phyloP scores from a whole-genome alignment of 306 rosid species.

The Fagus crenata region DNA sequence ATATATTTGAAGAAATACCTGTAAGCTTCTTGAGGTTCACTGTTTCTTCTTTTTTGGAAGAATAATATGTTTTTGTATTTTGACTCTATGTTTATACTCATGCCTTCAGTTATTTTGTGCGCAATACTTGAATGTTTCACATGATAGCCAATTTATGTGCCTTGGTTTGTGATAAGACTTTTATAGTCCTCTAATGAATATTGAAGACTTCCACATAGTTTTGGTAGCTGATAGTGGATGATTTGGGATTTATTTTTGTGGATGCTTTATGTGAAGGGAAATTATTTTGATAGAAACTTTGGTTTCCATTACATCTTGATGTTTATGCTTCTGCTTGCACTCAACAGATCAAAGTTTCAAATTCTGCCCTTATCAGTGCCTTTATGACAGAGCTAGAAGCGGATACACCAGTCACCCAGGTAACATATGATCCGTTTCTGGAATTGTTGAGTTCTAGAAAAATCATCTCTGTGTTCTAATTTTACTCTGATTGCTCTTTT shows the following conservation, averaged over 20 bases:
- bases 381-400: constrained; percentile 94
- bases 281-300: constrained; percentile 3
- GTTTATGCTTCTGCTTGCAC: constrained; percentile 13
- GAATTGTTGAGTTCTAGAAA: constrained; percentile 19
- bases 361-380: constrained; percentile 95
- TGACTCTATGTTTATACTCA: neutral
- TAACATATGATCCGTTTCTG: constrained; percentile 30
- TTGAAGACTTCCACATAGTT: neutral
- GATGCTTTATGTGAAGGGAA: constrained; percentile 6
- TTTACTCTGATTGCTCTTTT: constrained; percentile 23
- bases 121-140: neutral
- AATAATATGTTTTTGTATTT: neutral
- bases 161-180: neutral
- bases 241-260: constrained; percentile 4
- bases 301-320: constrained; percentile 24
- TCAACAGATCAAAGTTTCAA: constrained; percentile 86
- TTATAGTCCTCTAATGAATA: neutral
- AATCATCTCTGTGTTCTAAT: constrained; percentile 18
- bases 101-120: neutral
- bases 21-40: constrained; percentile 47
- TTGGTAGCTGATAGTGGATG: neutral
- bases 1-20: constrained; percentile 95
- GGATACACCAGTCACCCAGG: constrained; percentile 87
- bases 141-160: neutral
- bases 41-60: constrained; percentile 2